A percentile compares a stretch with the other conserved stretches of the same genome.
Conservation (phyloP, 306 rosid genomes). For the Quercus glauca region DNA sequence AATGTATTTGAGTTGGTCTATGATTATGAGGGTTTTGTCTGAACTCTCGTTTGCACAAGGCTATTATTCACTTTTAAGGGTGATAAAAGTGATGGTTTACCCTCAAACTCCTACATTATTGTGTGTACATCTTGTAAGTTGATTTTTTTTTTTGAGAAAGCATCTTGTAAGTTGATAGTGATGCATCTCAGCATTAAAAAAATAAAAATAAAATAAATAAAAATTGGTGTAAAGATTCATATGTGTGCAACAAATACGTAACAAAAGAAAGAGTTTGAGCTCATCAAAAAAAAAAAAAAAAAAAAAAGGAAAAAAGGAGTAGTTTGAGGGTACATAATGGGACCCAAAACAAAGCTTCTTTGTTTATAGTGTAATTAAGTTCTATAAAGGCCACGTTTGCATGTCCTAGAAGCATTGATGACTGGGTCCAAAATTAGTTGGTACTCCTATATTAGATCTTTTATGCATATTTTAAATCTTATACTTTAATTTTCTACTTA, state of each 20-base stretch:
- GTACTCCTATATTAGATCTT: not conserved
- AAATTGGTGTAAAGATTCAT: not conserved
- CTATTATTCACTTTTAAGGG: no score
- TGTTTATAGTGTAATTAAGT: not conserved
- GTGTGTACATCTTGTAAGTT: no score
- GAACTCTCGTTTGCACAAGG: no score
- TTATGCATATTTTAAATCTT: not conserved
- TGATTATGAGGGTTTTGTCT: no score
- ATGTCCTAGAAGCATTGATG: not conserved
- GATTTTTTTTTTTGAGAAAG: no score
- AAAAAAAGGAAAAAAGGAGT: no score
- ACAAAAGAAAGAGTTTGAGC: not conserved
- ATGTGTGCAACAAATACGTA: not conserved
- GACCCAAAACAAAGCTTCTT: not conserved
- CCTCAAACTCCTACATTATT: no score
- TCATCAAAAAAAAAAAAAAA: no score
- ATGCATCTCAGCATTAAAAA: not conserved
- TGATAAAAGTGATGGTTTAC: no score
- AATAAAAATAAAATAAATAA: not conserved
- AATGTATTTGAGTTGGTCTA: no score
- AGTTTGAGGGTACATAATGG: not conserved
- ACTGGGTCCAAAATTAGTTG: not conserved
- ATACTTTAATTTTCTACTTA: not conserved
- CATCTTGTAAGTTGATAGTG: not conserved
- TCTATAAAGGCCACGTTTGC: not conserved